Evolutionary conservation across 2,329 filamentous ascomycete genomes (phyloP).

Genomic region (Botryotinia convoluta): DNA sequence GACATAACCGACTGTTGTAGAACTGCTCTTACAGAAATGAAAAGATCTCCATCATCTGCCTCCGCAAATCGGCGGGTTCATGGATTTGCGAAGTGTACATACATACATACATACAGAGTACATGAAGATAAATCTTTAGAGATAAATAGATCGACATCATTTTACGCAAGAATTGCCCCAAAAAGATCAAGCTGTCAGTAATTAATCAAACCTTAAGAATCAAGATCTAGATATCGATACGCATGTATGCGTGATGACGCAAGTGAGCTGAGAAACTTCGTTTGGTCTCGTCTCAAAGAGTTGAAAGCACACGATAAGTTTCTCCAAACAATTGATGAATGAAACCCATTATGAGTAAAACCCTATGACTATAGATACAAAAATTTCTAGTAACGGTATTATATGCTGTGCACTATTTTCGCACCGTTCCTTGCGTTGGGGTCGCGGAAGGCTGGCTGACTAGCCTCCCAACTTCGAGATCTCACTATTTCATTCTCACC

Average conservation of each 20-base stretch:
- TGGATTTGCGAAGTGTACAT: background rate
- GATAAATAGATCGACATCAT: background rate
- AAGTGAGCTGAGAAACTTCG: background rate
- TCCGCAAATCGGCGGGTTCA: slow-evolving; percentile 5
- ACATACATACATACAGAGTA: background rate
- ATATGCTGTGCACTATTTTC: slow-evolving; percentile 24
- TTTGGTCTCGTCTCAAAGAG: background rate
- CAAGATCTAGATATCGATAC: slow-evolving; percentile 3
- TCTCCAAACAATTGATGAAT: background rate
- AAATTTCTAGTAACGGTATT: slow-evolving; percentile 18
- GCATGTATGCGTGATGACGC: slow-evolving; percentile 13
- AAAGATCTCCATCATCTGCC: background rate
- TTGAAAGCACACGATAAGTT: background rate
- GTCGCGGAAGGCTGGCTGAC: slow-evolving; percentile 24
- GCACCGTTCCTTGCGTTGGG: slow-evolving; percentile 31
- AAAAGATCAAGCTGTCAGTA: background rate
- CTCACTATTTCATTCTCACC: background rate
- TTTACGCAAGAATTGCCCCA: background rate
- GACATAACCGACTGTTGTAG: background rate
- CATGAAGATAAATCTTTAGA: background rate
- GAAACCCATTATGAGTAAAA: background rate
- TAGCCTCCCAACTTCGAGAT: slow-evolving; percentile 8
- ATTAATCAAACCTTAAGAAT: background rate
- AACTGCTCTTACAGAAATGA: background rate
- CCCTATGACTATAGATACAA: background rate